Evolutionary conservation across 768 basidiomycete genomes (phyloP).

Genomic region (Trametes coccinea): DNA sequence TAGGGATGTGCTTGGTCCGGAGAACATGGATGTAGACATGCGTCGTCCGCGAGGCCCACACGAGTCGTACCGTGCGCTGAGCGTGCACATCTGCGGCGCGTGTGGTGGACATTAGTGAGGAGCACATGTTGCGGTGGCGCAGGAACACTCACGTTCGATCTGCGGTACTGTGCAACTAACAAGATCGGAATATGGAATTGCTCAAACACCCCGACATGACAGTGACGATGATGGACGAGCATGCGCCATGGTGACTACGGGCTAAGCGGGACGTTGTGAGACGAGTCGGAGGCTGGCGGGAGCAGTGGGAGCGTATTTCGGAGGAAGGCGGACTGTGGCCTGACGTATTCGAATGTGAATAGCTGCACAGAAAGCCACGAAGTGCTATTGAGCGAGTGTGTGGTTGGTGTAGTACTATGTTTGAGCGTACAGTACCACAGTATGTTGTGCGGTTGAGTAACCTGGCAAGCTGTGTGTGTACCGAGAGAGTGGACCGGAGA

Average conservation of each 20-base stretch:
- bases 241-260: background rate
- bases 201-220: background rate
- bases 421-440: background rate
- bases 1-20: slow-evolving; percentile 12
- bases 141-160: background rate
- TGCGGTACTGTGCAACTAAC: background rate
- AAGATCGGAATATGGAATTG: background rate
- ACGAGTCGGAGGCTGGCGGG: background rate
- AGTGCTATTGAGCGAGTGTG: background rate
- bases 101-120: background rate
- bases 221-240: background rate
- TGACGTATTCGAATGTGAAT: too few species aligned
- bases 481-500: background rate
- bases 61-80: background rate
- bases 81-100: background rate
- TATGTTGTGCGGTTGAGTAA: too few species aligned
- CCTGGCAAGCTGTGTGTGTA: background rate
- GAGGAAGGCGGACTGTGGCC: background rate
- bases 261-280: background rate
- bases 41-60: background rate
- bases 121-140: background rate
- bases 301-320: slow-evolving; percentile 9
- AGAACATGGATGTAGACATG: slow-evolving; percentile 17
- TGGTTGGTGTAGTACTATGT: background rate
- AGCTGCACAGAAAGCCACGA: too few species aligned